Evolutionary conservation across 306 rosid species (phyloP).

Genomic region (Pterocarpus macrocarpus): DNA sequence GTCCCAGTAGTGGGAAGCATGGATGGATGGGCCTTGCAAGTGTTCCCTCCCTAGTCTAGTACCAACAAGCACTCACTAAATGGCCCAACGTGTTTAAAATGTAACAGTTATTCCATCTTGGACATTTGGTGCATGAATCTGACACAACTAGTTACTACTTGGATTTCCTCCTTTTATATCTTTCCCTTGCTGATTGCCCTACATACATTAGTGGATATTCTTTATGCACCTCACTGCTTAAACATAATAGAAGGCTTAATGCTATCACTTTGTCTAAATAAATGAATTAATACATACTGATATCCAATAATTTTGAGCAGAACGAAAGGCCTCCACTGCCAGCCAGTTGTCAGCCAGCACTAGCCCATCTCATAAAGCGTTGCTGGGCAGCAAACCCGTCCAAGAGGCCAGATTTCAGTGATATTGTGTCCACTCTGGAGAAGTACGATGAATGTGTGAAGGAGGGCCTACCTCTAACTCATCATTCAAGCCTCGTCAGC

Average conservation of each 20-base stretch:
- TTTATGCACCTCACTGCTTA: background rate
- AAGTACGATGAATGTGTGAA: constrained; percentile 90
- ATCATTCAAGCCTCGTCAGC: constrained; percentile 74
- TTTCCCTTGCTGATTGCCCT: background rate
- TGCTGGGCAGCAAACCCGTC: constrained; percentile 96
- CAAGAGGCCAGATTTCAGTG: constrained; percentile 94
- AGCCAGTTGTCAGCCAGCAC: constrained; percentile 92
- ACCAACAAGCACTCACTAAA: background rate
- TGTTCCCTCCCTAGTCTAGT: background rate
- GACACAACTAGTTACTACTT: background rate
- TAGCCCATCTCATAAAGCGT: constrained; percentile 90
- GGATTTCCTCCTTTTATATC: background rate
- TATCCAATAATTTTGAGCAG: constrained; percentile 54
- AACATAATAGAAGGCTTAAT: background rate
- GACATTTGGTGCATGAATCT: background rate
- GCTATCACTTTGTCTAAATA: background rate
- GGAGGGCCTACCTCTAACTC: constrained; percentile 96
- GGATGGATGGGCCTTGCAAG: constrained; percentile 1
- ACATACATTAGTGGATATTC: background rate
- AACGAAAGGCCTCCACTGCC: constrained; percentile 98
- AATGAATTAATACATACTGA: too few species aligned
- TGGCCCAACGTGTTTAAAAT: background rate
- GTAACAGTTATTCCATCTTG: too few species aligned
- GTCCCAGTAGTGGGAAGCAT: background rate
- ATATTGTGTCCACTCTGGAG: constrained; percentile 83